phyloP scores from a whole-genome alignment of 2,329 filamentous ascomycete genomes.

The Kalmusia sp. region DNA sequence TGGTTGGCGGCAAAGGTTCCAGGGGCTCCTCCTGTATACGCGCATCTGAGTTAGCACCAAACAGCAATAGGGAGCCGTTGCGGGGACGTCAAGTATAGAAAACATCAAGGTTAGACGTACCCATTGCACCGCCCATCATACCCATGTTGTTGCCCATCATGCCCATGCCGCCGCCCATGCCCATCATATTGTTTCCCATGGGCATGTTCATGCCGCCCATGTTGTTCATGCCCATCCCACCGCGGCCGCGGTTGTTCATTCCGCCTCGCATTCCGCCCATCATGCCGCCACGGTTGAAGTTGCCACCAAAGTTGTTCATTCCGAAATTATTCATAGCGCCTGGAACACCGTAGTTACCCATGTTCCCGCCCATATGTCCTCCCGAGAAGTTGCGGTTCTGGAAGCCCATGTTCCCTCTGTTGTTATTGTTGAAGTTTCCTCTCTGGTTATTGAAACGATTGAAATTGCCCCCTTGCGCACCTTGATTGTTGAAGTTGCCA shows the following conservation, averaged over 20 bases:
- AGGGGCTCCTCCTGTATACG: constrained; percentile 16
- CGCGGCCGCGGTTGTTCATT: constrained; percentile 51
- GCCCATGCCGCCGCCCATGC: constrained; percentile 54
- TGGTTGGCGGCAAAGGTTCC: constrained; percentile 69
- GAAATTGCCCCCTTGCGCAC: constrained; percentile 53
- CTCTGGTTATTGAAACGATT: constrained; percentile 39
- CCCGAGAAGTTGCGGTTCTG: constrained; percentile 48
- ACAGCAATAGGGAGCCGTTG: neutral
- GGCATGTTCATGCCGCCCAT: constrained; percentile 47
- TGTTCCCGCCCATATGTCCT: constrained; percentile 48
- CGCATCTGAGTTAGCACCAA: constrained; percentile 12
- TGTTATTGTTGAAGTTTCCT: constrained; percentile 40
- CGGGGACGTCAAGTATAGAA: constrained; percentile 6
- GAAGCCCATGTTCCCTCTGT: constrained; percentile 40
- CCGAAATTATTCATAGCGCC: constrained; percentile 56
- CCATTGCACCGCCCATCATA: constrained; percentile 37
- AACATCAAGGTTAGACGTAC: constrained; percentile 26
- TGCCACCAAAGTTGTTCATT: constrained; percentile 48
- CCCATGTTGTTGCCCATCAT: constrained; percentile 13
- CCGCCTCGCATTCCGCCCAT: constrained; percentile 53
- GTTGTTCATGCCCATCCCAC: constrained; percentile 43
- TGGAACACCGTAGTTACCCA: constrained; percentile 56
- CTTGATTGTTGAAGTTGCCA: constrained; percentile 54
- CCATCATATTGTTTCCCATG: constrained; percentile 43
- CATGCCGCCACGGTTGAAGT: constrained; percentile 55